Evolutionary conservation across 306 rosid species (phyloP).

Genomic region (Luffa aegyptiaca): DNA sequence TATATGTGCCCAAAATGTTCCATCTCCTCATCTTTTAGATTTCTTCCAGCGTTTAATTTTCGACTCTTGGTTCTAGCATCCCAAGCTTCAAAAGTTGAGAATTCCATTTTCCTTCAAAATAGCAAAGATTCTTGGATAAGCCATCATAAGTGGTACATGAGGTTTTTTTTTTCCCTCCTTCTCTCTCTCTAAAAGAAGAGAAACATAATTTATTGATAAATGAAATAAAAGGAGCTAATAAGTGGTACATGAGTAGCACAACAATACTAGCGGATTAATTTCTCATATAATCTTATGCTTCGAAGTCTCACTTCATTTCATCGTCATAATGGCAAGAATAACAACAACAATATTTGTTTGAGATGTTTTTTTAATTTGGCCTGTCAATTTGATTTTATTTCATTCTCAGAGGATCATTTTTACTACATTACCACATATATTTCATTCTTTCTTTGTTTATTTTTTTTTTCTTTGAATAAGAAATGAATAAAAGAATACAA

Average conservation of each 20-base stretch:
- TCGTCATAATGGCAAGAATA: not conserved
- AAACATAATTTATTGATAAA: no score
- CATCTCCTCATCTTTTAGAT: not conserved
- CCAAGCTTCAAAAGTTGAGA: not conserved
- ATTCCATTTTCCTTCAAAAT: not conserved
- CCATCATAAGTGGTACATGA: not conserved
- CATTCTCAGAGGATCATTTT: not conserved
- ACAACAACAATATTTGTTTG: not conserved
- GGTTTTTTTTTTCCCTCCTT: no score
- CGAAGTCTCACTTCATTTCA: not conserved
- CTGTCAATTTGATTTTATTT: not conserved
- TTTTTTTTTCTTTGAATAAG: no score
- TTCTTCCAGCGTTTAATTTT: not conserved
- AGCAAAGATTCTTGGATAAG: not conserved
- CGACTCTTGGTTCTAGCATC: not conserved
- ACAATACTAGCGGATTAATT: not conserved
- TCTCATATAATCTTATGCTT: not conserved
- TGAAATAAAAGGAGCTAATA: no score
- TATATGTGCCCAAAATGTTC: not conserved
- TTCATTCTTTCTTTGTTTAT: not conserved
- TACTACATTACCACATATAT: not conserved
- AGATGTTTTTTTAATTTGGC: not conserved
- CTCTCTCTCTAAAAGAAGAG: no score
- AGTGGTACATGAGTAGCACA: not conserved
- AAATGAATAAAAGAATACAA: not conserved